These are phyloP conservation scores for Penicillium coffeae DNA, from an alignment of 495 filamentous ascomycete species.

Conservation along the genomic window DNA sequence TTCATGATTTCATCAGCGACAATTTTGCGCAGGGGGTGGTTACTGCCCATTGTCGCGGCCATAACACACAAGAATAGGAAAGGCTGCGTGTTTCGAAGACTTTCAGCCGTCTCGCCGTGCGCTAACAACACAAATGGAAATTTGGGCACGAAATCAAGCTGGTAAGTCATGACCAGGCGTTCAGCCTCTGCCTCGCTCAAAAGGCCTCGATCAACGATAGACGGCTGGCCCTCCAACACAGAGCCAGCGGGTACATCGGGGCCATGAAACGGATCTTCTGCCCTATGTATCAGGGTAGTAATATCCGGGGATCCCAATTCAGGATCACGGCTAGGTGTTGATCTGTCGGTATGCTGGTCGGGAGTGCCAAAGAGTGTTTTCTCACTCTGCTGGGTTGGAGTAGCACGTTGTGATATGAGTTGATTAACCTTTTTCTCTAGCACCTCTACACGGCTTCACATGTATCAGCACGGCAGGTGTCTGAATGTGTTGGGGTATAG, in stretches of 20 bases:
- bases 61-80: constrained; percentile 22
- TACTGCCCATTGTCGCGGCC: constrained; percentile 16
- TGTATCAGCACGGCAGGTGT: constrained; percentile 6
- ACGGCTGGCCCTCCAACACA: constrained; percentile 16
- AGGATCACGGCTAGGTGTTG: not conserved
- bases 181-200: constrained; percentile 18
- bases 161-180: constrained; percentile 13
- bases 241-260: constrained; percentile 14
- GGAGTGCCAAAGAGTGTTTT: constrained; percentile 3
- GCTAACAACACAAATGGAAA: constrained; percentile 20
- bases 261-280: constrained; percentile 13
- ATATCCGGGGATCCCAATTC: constrained; percentile 5
- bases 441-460: constrained; percentile 17
- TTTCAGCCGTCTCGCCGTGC: constrained; percentile 9
- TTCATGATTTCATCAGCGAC: constrained; percentile 21
- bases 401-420: constrained; percentile 11
- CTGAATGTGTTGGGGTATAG: not conserved
- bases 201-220: constrained; percentile 21
- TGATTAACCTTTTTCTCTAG: constrained; percentile 18
- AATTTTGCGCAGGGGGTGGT: constrained; percentile 12
- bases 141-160: constrained; percentile 11
- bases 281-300: constrained; percentile 6
- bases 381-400: constrained; percentile 9
- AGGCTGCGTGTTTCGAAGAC: constrained; percentile 10
- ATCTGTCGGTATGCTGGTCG: constrained; percentile 2